Conservation (phyloP, 805 yeast species). For the Wickerhamomyces canadensis region DNA sequence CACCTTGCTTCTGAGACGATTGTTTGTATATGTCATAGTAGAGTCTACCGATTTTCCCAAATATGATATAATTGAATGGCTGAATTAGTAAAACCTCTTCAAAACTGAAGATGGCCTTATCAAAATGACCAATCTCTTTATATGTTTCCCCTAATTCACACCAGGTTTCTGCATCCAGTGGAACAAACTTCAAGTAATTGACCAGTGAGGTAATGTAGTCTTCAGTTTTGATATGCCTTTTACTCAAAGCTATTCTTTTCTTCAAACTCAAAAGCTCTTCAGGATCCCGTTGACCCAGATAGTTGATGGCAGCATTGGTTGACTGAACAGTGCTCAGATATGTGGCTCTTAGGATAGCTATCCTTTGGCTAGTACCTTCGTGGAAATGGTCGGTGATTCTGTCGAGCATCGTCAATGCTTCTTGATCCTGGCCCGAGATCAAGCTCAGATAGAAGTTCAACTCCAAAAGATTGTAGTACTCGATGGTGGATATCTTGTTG, state of each 20-base stretch:
- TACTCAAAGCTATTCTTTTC: slow-evolving; percentile 19
- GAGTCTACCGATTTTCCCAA: slow-evolving; percentile 60
- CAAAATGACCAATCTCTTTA: slow-evolving; percentile 50
- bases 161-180: slow-evolving; percentile 77
- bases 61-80: slow-evolving; percentile 66
- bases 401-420: slow-evolving; percentile 64
- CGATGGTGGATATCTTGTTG: slow-evolving; percentile 25
- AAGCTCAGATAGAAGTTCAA: slow-evolving; percentile 65
- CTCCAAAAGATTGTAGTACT: slow-evolving; percentile 58
- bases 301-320: slow-evolving; percentile 30
- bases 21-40: slow-evolving; percentile 15
- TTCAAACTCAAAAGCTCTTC: slow-evolving; percentile 19
- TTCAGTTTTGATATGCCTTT: slow-evolving; percentile 5
- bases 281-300: slow-evolving; percentile 25
- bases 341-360: slow-evolving; percentile 48
- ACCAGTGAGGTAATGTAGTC: slow-evolving; percentile 52
- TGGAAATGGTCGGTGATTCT: slow-evolving; percentile 64
- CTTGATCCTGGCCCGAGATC: slow-evolving; percentile 56
- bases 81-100: slow-evolving; percentile 64
- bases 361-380: slow-evolving; percentile 47
- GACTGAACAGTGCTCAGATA: slow-evolving; percentile 52
- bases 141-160: slow-evolving; percentile 70
- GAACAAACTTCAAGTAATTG: slow-evolving; percentile 54
- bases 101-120: slow-evolving; percentile 58
- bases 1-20: slow-evolving; percentile 3